A percentile compares a stretch with the other conserved stretches of the same genome.
These are phyloP conservation scores for Ceratocystis cubensis DNA, from an alignment of 2,329 filamentous ascomycete species.

Conservation along the genomic window DNA sequence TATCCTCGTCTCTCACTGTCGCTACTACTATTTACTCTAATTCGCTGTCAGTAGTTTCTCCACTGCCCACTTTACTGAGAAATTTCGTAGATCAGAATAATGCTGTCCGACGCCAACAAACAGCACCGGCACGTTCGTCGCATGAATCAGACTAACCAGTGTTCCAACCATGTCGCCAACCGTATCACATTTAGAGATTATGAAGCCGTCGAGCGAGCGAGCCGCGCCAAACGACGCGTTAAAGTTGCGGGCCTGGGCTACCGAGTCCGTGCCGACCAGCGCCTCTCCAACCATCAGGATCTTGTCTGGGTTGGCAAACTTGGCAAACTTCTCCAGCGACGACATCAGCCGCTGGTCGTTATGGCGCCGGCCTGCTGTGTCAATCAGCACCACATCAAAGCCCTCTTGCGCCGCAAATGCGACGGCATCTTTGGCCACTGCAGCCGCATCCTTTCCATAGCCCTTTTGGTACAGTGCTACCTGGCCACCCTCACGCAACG, in stretches of 20 bases:
- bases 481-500: slow-evolving; percentile 64
- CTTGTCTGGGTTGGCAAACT: slow-evolving; percentile 91
- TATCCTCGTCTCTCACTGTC: not conserved
- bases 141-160: slow-evolving; percentile 91
- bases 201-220: slow-evolving; percentile 81
- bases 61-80: slow-evolving; percentile 58
- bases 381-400: slow-evolving; percentile 91
- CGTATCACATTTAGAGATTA: slow-evolving; percentile 96
- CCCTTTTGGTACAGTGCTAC: slow-evolving; percentile 94
- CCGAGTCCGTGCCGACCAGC: slow-evolving; percentile 86
- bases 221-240: slow-evolving; percentile 78
- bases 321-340: slow-evolving; percentile 91
- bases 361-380: slow-evolving; percentile 87
- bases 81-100: slow-evolving; percentile 55
- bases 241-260: slow-evolving; percentile 93
- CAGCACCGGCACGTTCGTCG: slow-evolving; percentile 87
- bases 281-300: slow-evolving; percentile 91
- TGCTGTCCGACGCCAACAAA: slow-evolving; percentile 70
- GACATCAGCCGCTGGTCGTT: slow-evolving; percentile 96
- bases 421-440: slow-evolving; percentile 92
- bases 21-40: not conserved
- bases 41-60: slow-evolving; percentile 42
- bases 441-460: slow-evolving; percentile 93
- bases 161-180: slow-evolving; percentile 98
- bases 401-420: slow-evolving; percentile 57